Evolutionary conservation across 805 yeast species (phyloP), one percentile per base, ranked within the genome.

Genomic region (Yamadazyma paraphyllophila): DNA sequence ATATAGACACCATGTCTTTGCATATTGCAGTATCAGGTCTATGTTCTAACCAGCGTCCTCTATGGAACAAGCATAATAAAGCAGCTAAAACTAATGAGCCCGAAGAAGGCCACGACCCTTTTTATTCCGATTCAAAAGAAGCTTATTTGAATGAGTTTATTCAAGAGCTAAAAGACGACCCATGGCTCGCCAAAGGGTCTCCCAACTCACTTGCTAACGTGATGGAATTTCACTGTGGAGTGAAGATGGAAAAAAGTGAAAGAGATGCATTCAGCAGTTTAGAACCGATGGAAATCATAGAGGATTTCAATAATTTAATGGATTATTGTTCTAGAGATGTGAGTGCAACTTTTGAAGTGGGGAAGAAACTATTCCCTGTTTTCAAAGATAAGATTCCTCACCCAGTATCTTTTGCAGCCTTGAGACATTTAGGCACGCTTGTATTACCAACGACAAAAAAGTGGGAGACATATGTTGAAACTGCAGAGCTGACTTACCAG

Each of bases 1-100:
- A 71, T 57, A 53, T 95, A 47, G 99, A 94, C 63, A 91, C 96
- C 1, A 87, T 92, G 90, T 85, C 97, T 1, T 67, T 94, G 14
- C 99, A 94, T 64, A 81, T 91, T 29, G 95, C 98, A 1, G 80
- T 83, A 0, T 81, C 85, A 41, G 99, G 99, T 0, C 84, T 94
- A 78, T 88, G 97, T 61, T 88, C 97, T 2, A 82, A 88, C 55
- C 99, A 94, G 59, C 66, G 98, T 49, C 85, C 89, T 0, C 73
- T 77, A 13, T 94, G 94, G 87, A 62, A 78, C 54, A 81, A 78
- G 48, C 82, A 77, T 54, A 73, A 68, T 35, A 82, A 74, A 50
- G 66, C 63, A 33, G 52, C 24, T 2, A 33, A 53, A 17, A 46
- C 49, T 14, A 52, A 51, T 17, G 51, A 50, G 15, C 43, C 37